Base-by-base conservation (phyloP, 768 basidiomycete species). In the Tephrocybe sp. region DNA sequence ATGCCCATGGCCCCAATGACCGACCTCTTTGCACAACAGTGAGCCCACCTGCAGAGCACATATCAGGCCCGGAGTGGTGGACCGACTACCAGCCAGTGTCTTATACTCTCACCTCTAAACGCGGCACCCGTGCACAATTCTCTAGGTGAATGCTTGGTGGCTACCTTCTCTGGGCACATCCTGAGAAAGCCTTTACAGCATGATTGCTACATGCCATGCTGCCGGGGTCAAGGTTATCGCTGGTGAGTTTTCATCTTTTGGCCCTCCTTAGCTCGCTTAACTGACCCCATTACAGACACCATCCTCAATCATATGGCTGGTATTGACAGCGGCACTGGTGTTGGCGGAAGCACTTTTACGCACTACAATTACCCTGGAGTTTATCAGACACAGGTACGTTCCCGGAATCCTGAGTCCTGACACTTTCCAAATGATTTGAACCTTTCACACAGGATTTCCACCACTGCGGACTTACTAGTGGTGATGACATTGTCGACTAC, bases 1-100 rank as follows among this genome's bases (percentile, higher is more conserved):
- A 24, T 14, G 14, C 3, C 10, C 8, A 7, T 20, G 17, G 12
- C n/a, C 4, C 20, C 12, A 6, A 17, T 11, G 26, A 11, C 44
- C 49, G 10, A 53, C 39, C 45, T 36, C 32, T 17, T 38, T 15
- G 28, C 3, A 4, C 20, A 14, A 30, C 53, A 76, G 75, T 74
- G 40, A 76, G 75, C 60, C 81, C 82, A 0, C 72, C 84, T 2
- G 72, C 74, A 50, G 85, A 86, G 56, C 84, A 85, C 57, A 66
- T 86, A 37, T 57, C 66, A 12, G 85, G 85, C 3, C 10, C 68
- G 2, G 75, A 85, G 58, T 88, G 86, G 86, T 88, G 85, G 85
- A 87, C 85, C 0, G 85, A 86, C 61, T 87, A 88, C 58, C 86
- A 77, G 67, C 79, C 81, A 3, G 84, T 85, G 0, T 86, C 84